Percentiles rank a stretch among this genome's conserved stretches.
Conservation (phyloP, 2,329 filamentous ascomycete genomes). For the Neoascochyta sp. region DNA sequence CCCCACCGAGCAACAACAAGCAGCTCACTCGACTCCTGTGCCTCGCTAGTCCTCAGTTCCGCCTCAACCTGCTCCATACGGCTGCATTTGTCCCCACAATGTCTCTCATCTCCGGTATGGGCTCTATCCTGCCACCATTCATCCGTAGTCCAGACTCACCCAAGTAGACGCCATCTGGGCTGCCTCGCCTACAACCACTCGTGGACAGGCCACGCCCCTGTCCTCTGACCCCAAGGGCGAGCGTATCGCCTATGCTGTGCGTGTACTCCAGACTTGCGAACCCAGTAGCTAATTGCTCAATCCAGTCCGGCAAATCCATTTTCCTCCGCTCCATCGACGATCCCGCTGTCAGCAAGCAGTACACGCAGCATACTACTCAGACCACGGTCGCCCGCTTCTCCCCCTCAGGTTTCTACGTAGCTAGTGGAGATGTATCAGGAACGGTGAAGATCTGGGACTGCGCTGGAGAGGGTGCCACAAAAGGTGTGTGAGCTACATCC, state of each 20-base stretch:
- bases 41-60: slow-evolving; percentile 1
- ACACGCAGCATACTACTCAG: slow-evolving; percentile 81
- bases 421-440: slow-evolving; percentile 82
- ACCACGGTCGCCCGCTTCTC: slow-evolving; percentile 93
- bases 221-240: slow-evolving; percentile 86
- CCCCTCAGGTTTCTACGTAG: slow-evolving; percentile 90
- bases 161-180: slow-evolving; percentile 69
- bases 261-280: slow-evolving; percentile 21
- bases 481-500: slow-evolving; percentile 58
- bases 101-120: slow-evolving; percentile 19
- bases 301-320: slow-evolving; percentile 88
- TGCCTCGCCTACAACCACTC: slow-evolving; percentile 74
- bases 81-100: slow-evolving; percentile 4
- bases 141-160: slow-evolving; percentile 6
- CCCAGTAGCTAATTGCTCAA: background rate
- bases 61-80: slow-evolving; percentile 3
- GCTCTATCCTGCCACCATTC: background rate
- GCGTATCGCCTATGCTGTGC: slow-evolving; percentile 85
- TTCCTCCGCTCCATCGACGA: slow-evolving; percentile 94
- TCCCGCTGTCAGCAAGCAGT: slow-evolving; percentile 79
- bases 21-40: slow-evolving; percentile 7
- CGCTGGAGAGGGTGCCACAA: slow-evolving; percentile 80
- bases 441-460: slow-evolving; percentile 88
- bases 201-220: slow-evolving; percentile 85
- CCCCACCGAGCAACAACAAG: slow-evolving; percentile 3